These are phyloP conservation scores for Hypoxylon fuscum DNA, from an alignment of 495 filamentous ascomycete genomes.

Conservation along the genomic window DNA sequence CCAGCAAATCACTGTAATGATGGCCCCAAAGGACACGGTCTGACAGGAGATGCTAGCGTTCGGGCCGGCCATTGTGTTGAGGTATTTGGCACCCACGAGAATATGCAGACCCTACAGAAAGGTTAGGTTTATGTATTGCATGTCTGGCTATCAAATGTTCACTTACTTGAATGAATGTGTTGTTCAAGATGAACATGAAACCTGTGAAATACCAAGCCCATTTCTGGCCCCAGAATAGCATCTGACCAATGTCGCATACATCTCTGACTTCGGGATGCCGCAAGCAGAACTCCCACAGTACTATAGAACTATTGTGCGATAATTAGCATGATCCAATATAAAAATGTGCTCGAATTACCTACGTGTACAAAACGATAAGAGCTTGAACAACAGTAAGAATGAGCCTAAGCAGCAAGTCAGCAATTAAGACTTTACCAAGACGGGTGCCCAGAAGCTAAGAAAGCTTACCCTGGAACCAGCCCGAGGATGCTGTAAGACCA, in stretches of 20 bases:
- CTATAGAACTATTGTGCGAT: constrained; percentile 61
- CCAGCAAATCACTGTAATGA: constrained; percentile 75
- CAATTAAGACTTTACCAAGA: constrained; percentile 6
- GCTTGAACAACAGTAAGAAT: constrained; percentile 83
- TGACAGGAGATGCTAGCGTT: constrained; percentile 65
- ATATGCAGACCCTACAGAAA: constrained; percentile 72
- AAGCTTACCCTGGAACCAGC: constrained; percentile 75
- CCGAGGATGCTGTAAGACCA: constrained; percentile 88
- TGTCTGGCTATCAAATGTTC: constrained; percentile 28
- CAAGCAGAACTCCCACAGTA: constrained; percentile 86
- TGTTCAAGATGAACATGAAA: constrained; percentile 89
- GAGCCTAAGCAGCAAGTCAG: constrained; percentile 50
- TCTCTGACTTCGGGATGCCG: constrained; percentile 87
- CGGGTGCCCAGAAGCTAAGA: constrained; percentile 12
- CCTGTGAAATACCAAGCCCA: constrained; percentile 87
- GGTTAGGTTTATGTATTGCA: constrained; percentile 9
- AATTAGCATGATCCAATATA: constrained; percentile 1
- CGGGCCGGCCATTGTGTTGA: constrained; percentile 78
- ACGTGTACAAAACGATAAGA: constrained; percentile 79
- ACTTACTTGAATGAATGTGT: constrained; percentile 80
- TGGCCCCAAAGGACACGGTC: constrained; percentile 76
- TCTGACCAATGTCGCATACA: constrained; percentile 90
- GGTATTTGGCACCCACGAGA: constrained; percentile 79
- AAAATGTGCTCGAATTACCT: constrained; percentile 8
- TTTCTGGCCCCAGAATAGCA: constrained; percentile 81